phyloP scores from a whole-genome alignment of 495 filamentous ascomycete species.

The Pseudomonodictys pantanalensis region DNA sequence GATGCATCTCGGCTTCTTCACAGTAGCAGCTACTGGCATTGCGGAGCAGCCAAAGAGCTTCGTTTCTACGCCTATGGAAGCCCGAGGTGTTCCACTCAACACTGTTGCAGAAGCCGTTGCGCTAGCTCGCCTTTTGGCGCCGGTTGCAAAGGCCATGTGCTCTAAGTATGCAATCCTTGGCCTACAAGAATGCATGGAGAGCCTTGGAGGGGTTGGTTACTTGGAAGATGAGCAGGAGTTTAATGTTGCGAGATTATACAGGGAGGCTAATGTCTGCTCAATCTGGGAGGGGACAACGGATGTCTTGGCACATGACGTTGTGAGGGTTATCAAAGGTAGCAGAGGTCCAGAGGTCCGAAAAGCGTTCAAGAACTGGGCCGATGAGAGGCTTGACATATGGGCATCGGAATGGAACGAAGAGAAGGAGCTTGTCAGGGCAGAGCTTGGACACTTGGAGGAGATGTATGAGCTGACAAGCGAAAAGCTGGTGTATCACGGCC shows the following conservation, averaged over 20 bases:
- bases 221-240: not conserved
- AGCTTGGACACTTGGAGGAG: too few relatives aligned
- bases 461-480: not conserved
- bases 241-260: not conserved
- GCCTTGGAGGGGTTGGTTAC: not conserved
- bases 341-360: too few relatives aligned
- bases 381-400: not conserved
- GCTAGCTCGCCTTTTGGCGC: not conserved
- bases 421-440: not conserved
- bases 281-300: not conserved
- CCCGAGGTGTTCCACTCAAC: not conserved
- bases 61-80: not conserved
- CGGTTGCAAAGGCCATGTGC: not conserved
- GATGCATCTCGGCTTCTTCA: not conserved
- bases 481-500: not conserved
- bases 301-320: not conserved
- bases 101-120: not conserved
- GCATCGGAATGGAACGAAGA: not conserved
- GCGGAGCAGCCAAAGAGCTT: not conserved
- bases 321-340: not conserved
- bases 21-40: not conserved
- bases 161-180: not conserved
- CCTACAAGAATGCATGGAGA: not conserved
- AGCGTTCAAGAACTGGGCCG: not conserved
- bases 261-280: slow-evolving; percentile 19